Base-by-base conservation (phyloP, 306 rosid species). In the Gastrolobium bilobum region DNA sequence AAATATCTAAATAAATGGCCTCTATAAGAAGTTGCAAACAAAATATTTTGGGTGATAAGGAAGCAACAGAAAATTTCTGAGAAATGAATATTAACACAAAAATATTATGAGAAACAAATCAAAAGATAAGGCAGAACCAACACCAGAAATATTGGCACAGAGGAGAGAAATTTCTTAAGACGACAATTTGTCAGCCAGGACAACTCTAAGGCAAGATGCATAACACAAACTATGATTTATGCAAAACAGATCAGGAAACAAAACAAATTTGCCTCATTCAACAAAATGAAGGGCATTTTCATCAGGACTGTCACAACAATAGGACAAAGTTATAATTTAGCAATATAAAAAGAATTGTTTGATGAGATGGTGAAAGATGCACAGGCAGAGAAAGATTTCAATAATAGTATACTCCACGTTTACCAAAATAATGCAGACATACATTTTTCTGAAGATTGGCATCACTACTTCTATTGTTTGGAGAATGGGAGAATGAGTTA, bases 401-500 rank as follows among this genome's bases (percentile, higher is more conserved):
- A 81, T 39, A 63, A 79, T 46, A 82, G 61, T 79, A 82, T 68
- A 78, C 52, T 59, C 61, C 30, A 39, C 30, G 59, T 39, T 64
- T 76, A 35, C 77, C 57, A 82, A 78, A 83, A 57, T 14, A 75
- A 81, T 56, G 59, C 75, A 75, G 57, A 70, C 86, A 58, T 86
- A 86, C 89, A 58, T 86, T 79, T 71, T 79, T 79, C 59, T 86
- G 87, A 65, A 86, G 82, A 75, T 71, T 60, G 15, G 65, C 69
- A 10, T 80, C 84, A 29, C 58, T 70, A 40, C 56, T 81, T 67
- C 66, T 82, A 44, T 79, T 81, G 83, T 75, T 85, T 63, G 88
- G 81, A 88, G 91, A 82, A 79, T 83, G 81, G 69, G 88, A 73
- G 64, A 84, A 87, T 42, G 98, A 74, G 75, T 86, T 78, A 68